Evolutionary conservation across 331 rosid species (phyloP).

Genomic region (Erythrophleum ivorense): DNA sequence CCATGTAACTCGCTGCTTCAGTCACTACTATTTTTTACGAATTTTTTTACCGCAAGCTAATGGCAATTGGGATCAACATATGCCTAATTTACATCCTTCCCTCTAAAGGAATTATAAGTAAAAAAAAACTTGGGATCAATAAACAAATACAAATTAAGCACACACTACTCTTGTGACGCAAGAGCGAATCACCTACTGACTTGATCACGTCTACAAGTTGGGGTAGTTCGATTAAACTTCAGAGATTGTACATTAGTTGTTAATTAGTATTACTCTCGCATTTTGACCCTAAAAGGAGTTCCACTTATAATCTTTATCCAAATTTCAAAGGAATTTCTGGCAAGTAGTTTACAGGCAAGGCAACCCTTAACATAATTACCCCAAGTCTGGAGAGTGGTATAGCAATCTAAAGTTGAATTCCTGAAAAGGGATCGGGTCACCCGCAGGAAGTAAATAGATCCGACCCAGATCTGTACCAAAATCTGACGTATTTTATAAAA

Average conservation of each 20-base stretch:
- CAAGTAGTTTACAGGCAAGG: background rate
- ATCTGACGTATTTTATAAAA: background rate
- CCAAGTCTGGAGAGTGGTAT: background rate
- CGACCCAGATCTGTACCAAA: background rate
- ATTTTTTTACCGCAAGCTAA: background rate
- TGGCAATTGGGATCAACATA: background rate
- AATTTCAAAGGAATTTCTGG: background rate
- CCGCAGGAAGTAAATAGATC: background rate
- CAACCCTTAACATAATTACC: background rate
- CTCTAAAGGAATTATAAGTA: background rate
- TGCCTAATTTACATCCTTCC: background rate
- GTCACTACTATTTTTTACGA: background rate
- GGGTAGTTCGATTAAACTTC: background rate
- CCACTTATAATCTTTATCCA: background rate
- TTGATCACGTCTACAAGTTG: no score
- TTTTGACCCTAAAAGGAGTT: background rate
- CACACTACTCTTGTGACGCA: background rate
- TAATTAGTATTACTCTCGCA: background rate
- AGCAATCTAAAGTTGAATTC: background rate
- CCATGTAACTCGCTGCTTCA: background rate
- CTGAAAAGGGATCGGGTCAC: background rate
- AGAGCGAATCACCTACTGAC: background rate
- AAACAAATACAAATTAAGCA: background rate
- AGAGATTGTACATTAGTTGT: background rate
- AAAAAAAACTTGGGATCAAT: background rate